Evolutionary conservation across 1,284 basidiomycete species (phyloP), one percentile per base, ranked within the genome.

Genomic region (Pisolithus thermaeus): DNA sequence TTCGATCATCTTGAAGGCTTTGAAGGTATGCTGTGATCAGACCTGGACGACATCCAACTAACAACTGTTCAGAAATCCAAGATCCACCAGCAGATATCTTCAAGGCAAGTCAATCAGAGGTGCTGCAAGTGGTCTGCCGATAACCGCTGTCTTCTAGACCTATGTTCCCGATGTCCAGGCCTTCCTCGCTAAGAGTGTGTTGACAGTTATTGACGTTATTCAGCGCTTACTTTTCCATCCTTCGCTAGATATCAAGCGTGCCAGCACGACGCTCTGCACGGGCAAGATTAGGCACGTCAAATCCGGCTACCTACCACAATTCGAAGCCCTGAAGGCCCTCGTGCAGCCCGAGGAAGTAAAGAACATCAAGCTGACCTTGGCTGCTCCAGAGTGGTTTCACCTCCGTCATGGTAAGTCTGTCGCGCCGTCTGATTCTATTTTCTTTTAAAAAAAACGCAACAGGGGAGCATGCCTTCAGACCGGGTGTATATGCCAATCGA

Each of bases 331-430:
- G 47, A 85, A 82, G 64, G 69, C 65, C 32, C 61, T 82, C 20
- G 79, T 83, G 25, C 62, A 73, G 16, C 70, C 77, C 16, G 76
- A 84, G 66, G 83, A 86, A 58, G 77, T 83, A 58, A 73, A 78
- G 59, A 70, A 78, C 59, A 77, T 89, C 65, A 91, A 91, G 66
- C 67, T 91, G 55, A 90, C 86, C 8, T 78, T 90, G 67, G 86
- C 81, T 58, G 79, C 84, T 1, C 87, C 87, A 3, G 80, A 82
- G 23, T 89, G 86, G 87, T 87, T 81, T 67, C 86, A 88, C 64
- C 77, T 88, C 48, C 79, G 81, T 23, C 84, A 86, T 61, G 84
- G 84, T 50, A 72, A 9, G 52, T 7, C 27, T 39, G 4, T 22
- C 6, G 1, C 9, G 16, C 20, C 6, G 7, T 27, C 2, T 36